Evolutionary conservation across 345 rosid species (phyloP).

Genomic region (Dipteronia dyeriana): DNA sequence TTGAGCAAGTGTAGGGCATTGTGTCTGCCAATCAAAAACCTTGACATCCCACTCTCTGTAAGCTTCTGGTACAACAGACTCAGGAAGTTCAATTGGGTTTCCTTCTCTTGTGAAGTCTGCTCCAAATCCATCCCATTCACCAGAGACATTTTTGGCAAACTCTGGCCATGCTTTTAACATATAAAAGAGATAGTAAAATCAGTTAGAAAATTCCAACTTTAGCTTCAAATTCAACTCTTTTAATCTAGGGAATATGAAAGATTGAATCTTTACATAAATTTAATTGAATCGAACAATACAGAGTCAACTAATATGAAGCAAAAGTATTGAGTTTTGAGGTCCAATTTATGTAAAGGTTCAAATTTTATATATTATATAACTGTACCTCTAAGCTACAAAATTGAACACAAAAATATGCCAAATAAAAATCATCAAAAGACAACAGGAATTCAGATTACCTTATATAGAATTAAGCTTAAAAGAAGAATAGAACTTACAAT

Average conservation of each 20-base stretch:
- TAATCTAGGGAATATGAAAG: neutral
- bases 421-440: neutral
- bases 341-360: neutral
- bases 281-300: neutral
- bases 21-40: constrained; percentile 98
- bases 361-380: neutral
- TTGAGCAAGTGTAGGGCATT: constrained; percentile 85
- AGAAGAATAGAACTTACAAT: constrained; percentile 28
- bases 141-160: constrained; percentile 71
- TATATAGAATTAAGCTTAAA: constrained; percentile 20
- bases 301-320: neutral
- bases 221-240: neutral
- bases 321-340: neutral
- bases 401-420: neutral
- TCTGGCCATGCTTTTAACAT: constrained; percentile 59
- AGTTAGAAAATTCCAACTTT: constrained; percentile 13
- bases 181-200: neutral
- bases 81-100: constrained; percentile 76
- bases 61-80: constrained; percentile 86
- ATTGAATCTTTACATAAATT: neutral
- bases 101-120: constrained; percentile 83
- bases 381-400: neutral
- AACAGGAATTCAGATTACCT: neutral
- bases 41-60: constrained; percentile 94
- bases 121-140: constrained; percentile 98